Base-by-base conservation (phyloP, 805 yeast genomes). In the Wickerhamomyces sydowiorum region DNA sequence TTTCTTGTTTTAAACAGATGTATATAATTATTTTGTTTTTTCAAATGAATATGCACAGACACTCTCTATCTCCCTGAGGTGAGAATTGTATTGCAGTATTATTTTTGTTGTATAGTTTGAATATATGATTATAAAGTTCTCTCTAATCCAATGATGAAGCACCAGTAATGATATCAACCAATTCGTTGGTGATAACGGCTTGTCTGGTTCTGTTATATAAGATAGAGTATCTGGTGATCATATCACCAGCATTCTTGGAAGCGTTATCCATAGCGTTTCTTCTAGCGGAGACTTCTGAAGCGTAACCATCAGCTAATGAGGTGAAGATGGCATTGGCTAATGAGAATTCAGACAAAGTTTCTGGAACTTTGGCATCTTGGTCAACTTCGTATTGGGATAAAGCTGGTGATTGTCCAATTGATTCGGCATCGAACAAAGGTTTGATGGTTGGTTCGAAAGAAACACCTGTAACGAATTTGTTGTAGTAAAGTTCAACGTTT, bases 191-290 rank as follows among this genome's bases (percentile, higher is more conserved):
- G 64, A 91, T 91, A 65, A 90, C 96, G 56, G 97, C 96, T 80
- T 93, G 99, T 78, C 97, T 88, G 63, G 97, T 85, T 81, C 99
- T 91, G 90, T 93, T 93, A 76, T 93, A 93, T 72, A 93, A 82
- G 69, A 93, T 93, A 56, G 98, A 85, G 85, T 86, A 91, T 65
- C 79, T 84, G 73, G 78, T 81, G 66, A 93, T 93, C 98, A 93
- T 93, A 61, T 93, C 99, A 73, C 96, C 96, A 51, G 99, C 99
- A 67, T 91, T 91, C 93, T 93, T 91, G 57, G 97, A 89, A 50
- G 99, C 99, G 65, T 93, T 93, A 73, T 91, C 99, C 99, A 91
- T 91, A 57, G 99, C 98, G 67, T 88, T 91, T 82, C 99, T 90
- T 82, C 99, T 90, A 47, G 99, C 96, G 52, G 95, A 84, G 54